A percentile compares a stretch with the other conserved stretches of the same genome.
These are phyloP conservation scores for Russula emetica DNA, from an alignment of 768 basidiomycete species.

Conservation along the genomic window DNA sequence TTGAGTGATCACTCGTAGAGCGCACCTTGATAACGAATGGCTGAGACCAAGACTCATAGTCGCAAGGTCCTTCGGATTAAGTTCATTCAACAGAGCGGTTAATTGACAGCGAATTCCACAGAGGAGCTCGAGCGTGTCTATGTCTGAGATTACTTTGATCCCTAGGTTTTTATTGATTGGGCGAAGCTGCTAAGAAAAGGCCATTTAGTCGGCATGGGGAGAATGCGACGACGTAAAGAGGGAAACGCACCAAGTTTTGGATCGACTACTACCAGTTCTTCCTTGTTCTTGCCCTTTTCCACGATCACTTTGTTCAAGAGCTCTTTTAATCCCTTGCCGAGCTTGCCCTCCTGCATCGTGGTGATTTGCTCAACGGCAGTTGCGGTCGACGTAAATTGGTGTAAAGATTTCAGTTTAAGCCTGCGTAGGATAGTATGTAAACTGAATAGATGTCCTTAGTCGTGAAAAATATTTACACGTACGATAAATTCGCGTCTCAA, in stretches of 20 bases:
- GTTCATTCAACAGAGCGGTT: slow-evolving; percentile 77
- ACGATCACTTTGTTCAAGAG: slow-evolving; percentile 84
- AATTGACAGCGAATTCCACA: slow-evolving; percentile 92
- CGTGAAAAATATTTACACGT: slow-evolving; percentile 35
- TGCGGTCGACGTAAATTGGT: slow-evolving; percentile 95
- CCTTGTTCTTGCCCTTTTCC: slow-evolving; percentile 88
- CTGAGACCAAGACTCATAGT: slow-evolving; percentile 98
- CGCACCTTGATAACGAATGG: slow-evolving; percentile 90
- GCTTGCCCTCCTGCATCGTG: slow-evolving; percentile 85
- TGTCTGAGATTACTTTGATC: slow-evolving; percentile 74
- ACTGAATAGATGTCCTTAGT: neutral
- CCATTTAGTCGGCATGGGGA: neutral
- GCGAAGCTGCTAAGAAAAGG: slow-evolving; percentile 16
- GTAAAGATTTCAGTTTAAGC: slow-evolving; percentile 89
- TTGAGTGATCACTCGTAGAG: neutral
- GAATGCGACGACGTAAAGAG: neutral
- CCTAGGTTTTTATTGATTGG: slow-evolving; percentile 92
- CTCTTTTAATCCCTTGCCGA: slow-evolving; percentile 89
- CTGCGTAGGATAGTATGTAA: slow-evolving; percentile 40
- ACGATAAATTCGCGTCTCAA: slow-evolving; percentile 91
- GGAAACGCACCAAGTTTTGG: slow-evolving; percentile 72
- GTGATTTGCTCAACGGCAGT: slow-evolving; percentile 96
- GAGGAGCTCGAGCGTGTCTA: slow-evolving; percentile 74
- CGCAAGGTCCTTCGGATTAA: slow-evolving; percentile 89
- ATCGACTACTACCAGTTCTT: slow-evolving; percentile 80